Conservation (phyloP, 1,284 basidiomycete genomes). For the Moesziomyces aphidis region DNA sequence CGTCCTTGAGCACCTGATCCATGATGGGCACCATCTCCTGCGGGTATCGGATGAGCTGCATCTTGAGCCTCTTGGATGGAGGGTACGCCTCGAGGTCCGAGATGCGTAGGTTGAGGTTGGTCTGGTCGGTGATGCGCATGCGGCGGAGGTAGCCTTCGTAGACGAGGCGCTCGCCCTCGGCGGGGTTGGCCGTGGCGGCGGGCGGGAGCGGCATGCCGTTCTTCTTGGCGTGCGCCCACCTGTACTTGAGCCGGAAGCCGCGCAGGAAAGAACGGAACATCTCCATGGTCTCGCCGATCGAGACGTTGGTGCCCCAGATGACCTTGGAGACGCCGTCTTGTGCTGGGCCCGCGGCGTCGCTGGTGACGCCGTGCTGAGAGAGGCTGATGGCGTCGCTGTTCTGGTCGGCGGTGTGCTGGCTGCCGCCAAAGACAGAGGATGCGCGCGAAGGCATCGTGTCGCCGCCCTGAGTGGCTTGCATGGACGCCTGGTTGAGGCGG, state of each 20-base stretch:
- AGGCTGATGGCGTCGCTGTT: slow-evolving; percentile 74
- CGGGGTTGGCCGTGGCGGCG: slow-evolving; percentile 37
- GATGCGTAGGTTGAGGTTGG: slow-evolving; percentile 91
- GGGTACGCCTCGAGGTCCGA: slow-evolving; percentile 89
- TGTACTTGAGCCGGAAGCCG: slow-evolving; percentile 94
- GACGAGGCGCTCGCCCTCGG: slow-evolving; percentile 68
- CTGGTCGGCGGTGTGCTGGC: slow-evolving; percentile 75
- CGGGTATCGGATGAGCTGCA: slow-evolving; percentile 83
- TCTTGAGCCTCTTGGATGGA: slow-evolving; percentile 79
- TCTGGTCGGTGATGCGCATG: slow-evolving; percentile 87
- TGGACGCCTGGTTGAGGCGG: slow-evolving; percentile 17
- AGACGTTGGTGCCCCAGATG: slow-evolving; percentile 97
- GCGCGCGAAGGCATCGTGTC: slow-evolving; percentile 54
- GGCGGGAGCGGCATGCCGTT: slow-evolving; percentile 71
- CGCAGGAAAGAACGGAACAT: slow-evolving; percentile 87
- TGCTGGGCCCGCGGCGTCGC: slow-evolving; percentile 41
- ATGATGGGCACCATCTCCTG: slow-evolving; percentile 96
- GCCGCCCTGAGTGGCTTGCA: slow-evolving; percentile 11
- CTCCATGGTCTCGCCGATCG: slow-evolving; percentile 89
- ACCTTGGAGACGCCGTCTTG: slow-evolving; percentile 78
- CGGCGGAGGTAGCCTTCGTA: slow-evolving; percentile 87
- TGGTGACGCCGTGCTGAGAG: slow-evolving; percentile 53
- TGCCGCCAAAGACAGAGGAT: slow-evolving; percentile 82
- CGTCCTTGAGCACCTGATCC: slow-evolving; percentile 93
- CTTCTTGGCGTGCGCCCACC: slow-evolving; percentile 79